Evolutionary conservation across 176 grass and related monocot species (phyloP).

Genomic region (Tillandsia leiboldiana): DNA sequence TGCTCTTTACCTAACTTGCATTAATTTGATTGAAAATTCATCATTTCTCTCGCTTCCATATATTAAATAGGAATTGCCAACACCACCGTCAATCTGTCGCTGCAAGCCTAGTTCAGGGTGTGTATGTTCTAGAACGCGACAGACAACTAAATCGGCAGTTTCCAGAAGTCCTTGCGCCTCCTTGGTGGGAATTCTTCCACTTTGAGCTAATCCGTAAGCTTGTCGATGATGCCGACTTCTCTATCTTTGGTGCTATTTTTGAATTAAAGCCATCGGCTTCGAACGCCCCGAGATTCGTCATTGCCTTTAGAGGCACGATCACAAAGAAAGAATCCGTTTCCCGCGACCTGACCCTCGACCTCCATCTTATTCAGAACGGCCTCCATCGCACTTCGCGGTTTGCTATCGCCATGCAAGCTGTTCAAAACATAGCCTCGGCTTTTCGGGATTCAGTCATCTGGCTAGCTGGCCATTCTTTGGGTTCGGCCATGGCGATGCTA

Average conservation of each 20-base stretch:
- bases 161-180: conserved; percentile 45
- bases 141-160: conserved; percentile 54
- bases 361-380: conserved; percentile 64
- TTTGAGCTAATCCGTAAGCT: conserved; percentile 73
- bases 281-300: conserved; percentile 68
- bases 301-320: conserved; percentile 90
- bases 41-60: conserved; percentile 14
- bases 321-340: conserved; percentile 69
- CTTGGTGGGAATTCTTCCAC: conserved; percentile 88
- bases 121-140: conserved; percentile 75
- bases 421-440: conserved; percentile 52
- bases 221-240: conserved; percentile 73
- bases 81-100: conserved; percentile 69
- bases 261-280: conserved; percentile 47
- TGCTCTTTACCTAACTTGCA: conserved; percentile 9
- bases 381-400: conserved; percentile 76
- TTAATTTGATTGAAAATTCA: conserved; percentile 18
- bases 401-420: conserved; percentile 84
- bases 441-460: conserved; percentile 52
- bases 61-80: conserved; percentile 46
- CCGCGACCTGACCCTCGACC: conserved; percentile 60
- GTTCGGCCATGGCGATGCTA: conserved; percentile 69
- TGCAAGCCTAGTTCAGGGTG: conserved; percentile 82
- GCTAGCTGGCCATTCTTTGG: conserved; percentile 74
- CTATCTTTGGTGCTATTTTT: conserved; percentile 82